Evolutionary conservation across 805 yeast species (phyloP), one percentile per base, ranked within the genome.

Genomic region (Lachancea nothofagi): DNA sequence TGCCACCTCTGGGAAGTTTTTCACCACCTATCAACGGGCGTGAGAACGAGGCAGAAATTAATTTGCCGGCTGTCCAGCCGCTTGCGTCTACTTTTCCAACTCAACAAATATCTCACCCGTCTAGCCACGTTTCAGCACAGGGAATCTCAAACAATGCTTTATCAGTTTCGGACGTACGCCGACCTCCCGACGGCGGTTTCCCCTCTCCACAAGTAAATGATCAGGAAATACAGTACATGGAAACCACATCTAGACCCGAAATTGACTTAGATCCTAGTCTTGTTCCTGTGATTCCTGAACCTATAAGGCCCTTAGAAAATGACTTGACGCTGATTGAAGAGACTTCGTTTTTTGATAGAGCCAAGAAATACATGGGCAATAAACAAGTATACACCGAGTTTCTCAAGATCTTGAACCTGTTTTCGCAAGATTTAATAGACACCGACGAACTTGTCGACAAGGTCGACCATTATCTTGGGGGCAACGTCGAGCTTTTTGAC

Each of bases 301-400:
- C 96, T 2, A 75, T 82, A 13, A 80, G 46, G 59, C 78, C 64
- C 49, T 77, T 41, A 64, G 78, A 53, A 62, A 72, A 68, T 42
- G 64, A 70, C 15, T 73, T 88, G 0, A 77, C 80, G 23, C 65
- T 88, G 40, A 74, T 79, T 45, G 96, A 88, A 54, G 98, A 93
- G 62, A 77, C 93, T 27, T 72, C 80, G 6, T 93, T 93, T 59
- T 93, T 93, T 55, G 97, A 93, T 60, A 83, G 81, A 56, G 96
- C 86, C 24, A 90, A 90, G 66, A 85, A 83, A 57, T 80, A 80
- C 5, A 79, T 93, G 53, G 88, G 88, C 15, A 87, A 85, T 60
- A 89, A 87, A 58, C 95, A 83, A 60, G 76, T 87, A 9, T 93
- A 93, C 62, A 83, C 83, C 50, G 98, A 93, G 66, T 93, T 93